Evolutionary conservation across 2,329 filamentous ascomycete genomes (phyloP).

Genomic region (Pseudophaeomoniella oleicola): DNA sequence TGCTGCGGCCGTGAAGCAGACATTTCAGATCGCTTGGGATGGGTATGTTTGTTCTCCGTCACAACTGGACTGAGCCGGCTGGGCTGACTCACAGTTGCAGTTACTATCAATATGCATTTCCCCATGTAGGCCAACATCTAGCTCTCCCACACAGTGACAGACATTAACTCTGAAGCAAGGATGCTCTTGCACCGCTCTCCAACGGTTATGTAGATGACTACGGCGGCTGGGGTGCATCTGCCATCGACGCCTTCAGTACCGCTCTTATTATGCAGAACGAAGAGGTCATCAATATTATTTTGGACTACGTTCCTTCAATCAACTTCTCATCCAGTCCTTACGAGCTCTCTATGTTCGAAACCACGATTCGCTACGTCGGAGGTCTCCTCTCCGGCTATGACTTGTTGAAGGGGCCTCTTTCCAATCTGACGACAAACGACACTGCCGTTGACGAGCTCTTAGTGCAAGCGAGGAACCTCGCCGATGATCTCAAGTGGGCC

Average conservation of each 20-base stretch:
- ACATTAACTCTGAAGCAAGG: no score
- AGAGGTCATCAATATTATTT: slow-evolving; percentile 53
- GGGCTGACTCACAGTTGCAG: no score
- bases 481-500: slow-evolving; percentile 58
- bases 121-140: slow-evolving; percentile 59
- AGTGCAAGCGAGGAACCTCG: slow-evolving; percentile 52
- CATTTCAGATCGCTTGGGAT: slow-evolving; percentile 57
- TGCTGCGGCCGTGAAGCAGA: slow-evolving; percentile 49
- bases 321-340: slow-evolving; percentile 49
- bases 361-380: slow-evolving; percentile 75
- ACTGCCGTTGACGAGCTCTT: slow-evolving; percentile 44
- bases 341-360: slow-evolving; percentile 69
- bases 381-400: slow-evolving; percentile 60
- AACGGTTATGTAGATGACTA: slow-evolving; percentile 57
- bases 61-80: no score
- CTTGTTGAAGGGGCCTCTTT: slow-evolving; percentile 53
- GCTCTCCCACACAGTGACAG: no score
- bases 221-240: slow-evolving; percentile 74
- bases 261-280: slow-evolving; percentile 61
- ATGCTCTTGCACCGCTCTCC: slow-evolving; percentile 35
- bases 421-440: slow-evolving; percentile 32
- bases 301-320: slow-evolving; percentile 55
- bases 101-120: slow-evolving; percentile 54
- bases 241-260: slow-evolving; percentile 66
- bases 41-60: no score